Base-by-base conservation (phyloP, 2,329 filamentous ascomycete genomes). In the Pestalotiopsis sp. region DNA sequence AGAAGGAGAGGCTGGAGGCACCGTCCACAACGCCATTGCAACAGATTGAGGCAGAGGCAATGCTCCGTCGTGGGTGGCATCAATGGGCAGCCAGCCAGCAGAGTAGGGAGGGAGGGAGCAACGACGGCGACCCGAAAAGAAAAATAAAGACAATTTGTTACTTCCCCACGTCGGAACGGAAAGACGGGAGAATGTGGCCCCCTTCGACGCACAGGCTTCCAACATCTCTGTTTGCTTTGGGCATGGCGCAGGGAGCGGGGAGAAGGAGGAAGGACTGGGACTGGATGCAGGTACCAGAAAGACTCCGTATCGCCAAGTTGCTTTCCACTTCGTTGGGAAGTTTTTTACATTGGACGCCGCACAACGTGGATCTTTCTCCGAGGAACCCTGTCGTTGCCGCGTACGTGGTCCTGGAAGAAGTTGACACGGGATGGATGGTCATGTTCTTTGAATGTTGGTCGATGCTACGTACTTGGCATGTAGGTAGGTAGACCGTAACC, bases 81-180 rank as follows among this genome's bases (percentile, higher is more conserved):
- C 41, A 36, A 12, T 20, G n/a, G 31, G 17, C 36, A 36, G 31
- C 31, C 31, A 36, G 31, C 12, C 4, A 59, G 57, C 23, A 13
- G 59, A 20, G 58, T 12, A 61, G 17, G 14, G 27, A 12, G 31
- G 17, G 31, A 14, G 23, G 31, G 31, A 36, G 31, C 31, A 36
- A 36, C n/a, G 7, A 36, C 25, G 17, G n/a, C 59, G 59, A 62
- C n/a, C 31, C 31, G 17, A 11, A 39, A 38, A 36, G 20, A 36
- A 36, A 36, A 36, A 36, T 36, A 36, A 52, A 52, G 45, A 52
- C 45, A 52, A 52, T 52, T n/a, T 52, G 17, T 62, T 12, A 13
- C 36, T 62, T 62, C 59, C 59, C 59, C 59, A 62, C 59, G 59
- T 62, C 59, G 31, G 59, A 36, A 62, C 59, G 31, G 59, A 17